phyloP scores from a whole-genome alignment of 2,329 filamentous ascomycete genomes.

The Ambrosiella beaveri region DNA sequence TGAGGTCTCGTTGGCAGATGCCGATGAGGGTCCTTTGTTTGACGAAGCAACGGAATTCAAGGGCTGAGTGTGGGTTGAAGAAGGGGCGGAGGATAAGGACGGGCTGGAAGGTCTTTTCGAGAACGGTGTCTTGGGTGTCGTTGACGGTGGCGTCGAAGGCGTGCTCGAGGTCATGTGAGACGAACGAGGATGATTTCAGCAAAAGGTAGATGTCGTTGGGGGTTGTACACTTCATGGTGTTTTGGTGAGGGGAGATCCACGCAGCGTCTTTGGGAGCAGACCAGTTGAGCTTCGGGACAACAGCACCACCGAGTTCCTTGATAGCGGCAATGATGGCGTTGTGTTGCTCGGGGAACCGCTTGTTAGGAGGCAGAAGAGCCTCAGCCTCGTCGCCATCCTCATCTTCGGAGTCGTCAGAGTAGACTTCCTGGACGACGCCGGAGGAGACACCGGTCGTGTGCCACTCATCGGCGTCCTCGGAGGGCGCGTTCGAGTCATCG shows the following conservation, averaged over 20 bases:
- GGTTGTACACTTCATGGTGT: conserved; percentile 77
- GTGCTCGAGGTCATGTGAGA: conserved; percentile 86
- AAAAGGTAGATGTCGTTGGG: conserved; percentile 88
- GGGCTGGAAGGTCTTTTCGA: conserved; percentile 42
- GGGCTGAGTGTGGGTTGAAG: conserved; percentile 71
- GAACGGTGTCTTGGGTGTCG: conserved; percentile 17
- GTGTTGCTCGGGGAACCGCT: conserved; percentile 56
- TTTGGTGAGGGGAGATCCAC: conserved; percentile 70
- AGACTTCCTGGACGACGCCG: conserved; percentile 23
- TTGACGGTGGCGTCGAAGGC: conserved; percentile 61
- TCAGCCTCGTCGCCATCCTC: conserved; percentile 27
- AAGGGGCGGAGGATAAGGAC: conserved; percentile 75
- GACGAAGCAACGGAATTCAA: conserved; percentile 94
- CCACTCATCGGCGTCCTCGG: conserved; percentile 38
- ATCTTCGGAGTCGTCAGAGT: conserved; percentile 22
- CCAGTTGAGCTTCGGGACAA: conserved; percentile 93
- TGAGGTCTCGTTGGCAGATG: conserved; percentile 76
- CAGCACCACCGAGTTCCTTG: conserved; percentile 62
- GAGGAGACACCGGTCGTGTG: conserved; percentile 18
- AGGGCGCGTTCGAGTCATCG: conserved; percentile 22
- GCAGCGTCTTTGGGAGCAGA: conserved; percentile 90
- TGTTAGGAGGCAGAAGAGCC: conserved; percentile 28
- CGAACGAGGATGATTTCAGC: conserved; percentile 84
- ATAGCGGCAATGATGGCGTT: conserved; percentile 61
- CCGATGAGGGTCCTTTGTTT: conserved; percentile 64